These are phyloP conservation scores for Chloris gayana DNA, from an alignment of 176 grass and related monocot genomes.

Conservation along the genomic window DNA sequence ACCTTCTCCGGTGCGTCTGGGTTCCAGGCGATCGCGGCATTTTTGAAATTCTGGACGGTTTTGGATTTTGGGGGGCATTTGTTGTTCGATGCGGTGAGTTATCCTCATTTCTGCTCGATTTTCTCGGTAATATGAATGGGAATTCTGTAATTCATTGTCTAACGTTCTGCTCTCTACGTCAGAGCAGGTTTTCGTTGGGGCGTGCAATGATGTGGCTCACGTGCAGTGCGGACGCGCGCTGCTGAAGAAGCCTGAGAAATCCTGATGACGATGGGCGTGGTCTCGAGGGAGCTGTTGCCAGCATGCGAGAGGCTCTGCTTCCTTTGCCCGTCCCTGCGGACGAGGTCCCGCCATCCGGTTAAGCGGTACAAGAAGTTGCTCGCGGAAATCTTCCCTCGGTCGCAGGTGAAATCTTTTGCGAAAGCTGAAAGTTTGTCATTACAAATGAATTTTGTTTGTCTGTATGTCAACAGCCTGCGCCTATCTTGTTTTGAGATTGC, in stretches of 20 bases:
- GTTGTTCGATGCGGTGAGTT: not conserved
- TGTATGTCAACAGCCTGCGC: not conserved
- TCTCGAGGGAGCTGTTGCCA: slow-evolving; percentile 63
- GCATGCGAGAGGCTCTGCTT: slow-evolving; percentile 80
- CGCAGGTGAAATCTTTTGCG: slow-evolving; percentile 49
- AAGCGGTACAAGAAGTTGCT: slow-evolving; percentile 92
- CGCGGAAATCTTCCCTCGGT: slow-evolving; percentile 76
- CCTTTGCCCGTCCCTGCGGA: slow-evolving; percentile 72
- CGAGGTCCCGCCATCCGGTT: slow-evolving; percentile 82
- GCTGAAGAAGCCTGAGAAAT: slow-evolving; percentile 28
- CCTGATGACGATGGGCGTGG: slow-evolving; percentile 60
- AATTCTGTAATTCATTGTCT: not conserved
- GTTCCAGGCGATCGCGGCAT: not conserved
- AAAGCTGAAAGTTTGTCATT: not conserved
- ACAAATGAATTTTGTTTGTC: not conserved
- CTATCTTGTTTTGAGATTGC: not conserved
- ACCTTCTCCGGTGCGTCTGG: not conserved
- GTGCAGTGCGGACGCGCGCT: slow-evolving; percentile 1
- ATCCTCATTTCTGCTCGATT: not conserved
- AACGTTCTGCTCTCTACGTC: not conserved
- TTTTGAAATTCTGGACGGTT: not conserved
- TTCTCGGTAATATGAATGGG: not conserved
- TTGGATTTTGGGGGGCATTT: not conserved
- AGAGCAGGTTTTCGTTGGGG: not conserved
- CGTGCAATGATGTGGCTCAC: not conserved